Conservation (phyloP, 2,329 filamentous ascomycete genomes). For the Verticillium nubilum region DNA sequence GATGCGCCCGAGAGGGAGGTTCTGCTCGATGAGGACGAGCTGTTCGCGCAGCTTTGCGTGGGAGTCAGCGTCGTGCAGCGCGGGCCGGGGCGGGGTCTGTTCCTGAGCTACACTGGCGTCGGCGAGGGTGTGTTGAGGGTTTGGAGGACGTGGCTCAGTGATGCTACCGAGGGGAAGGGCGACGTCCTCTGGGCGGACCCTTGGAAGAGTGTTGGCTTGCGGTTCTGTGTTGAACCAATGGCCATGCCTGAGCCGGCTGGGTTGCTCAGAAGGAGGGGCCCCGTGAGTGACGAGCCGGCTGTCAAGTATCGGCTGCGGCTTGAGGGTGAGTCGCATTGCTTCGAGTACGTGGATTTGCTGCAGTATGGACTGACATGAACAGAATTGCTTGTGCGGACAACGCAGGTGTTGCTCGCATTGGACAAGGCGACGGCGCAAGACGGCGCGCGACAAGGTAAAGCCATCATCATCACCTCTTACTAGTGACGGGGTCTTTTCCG, state of each 20-base stretch:
- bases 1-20: slow-evolving; percentile 35
- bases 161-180: slow-evolving; percentile 41
- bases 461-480: slow-evolving; percentile 56
- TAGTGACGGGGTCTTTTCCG: neutral
- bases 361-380: neutral
- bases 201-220: slow-evolving; percentile 59
- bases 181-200: slow-evolving; percentile 65
- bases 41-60: slow-evolving; percentile 70
- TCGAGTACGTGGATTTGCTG: neutral
- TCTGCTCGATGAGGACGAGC: slow-evolving; percentile 61
- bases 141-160: slow-evolving; percentile 66
- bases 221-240: slow-evolving; percentile 49
- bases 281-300: slow-evolving; percentile 59
- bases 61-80: slow-evolving; percentile 63
- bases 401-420: slow-evolving; percentile 56
- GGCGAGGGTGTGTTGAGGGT: slow-evolving; percentile 65
- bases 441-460: slow-evolving; percentile 55
- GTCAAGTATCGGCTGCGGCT: slow-evolving; percentile 68
- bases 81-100: slow-evolving; percentile 54
- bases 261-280: slow-evolving; percentile 30
- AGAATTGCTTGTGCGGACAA: slow-evolving; percentile 65
- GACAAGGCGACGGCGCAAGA: slow-evolving; percentile 61
- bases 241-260: slow-evolving; percentile 22
- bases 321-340: slow-evolving; percentile 36
- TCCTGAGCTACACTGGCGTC: slow-evolving; percentile 60